Evolutionary conservation across 352 stramenopile genomes (phyloP).

Genomic region (Phytophthora fragariaefolia): DNA sequence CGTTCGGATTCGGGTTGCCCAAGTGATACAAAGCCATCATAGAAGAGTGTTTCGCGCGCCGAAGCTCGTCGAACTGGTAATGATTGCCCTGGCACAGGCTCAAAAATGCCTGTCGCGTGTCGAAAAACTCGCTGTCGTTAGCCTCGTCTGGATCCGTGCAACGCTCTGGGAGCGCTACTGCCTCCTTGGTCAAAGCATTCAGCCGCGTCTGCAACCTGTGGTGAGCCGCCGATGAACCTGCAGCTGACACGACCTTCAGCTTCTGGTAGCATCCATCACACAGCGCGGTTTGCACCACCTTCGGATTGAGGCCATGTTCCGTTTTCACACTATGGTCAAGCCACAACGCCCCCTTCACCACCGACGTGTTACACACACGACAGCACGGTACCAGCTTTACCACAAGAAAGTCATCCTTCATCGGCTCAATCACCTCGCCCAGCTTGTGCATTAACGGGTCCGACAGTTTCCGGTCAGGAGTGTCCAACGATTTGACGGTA

Average conservation of each 20-base stretch:
- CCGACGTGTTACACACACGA: slow-evolving; percentile 75
- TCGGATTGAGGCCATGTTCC: slow-evolving; percentile 64
- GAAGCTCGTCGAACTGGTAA: slow-evolving; percentile 99
- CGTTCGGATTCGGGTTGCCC: slow-evolving; percentile 94
- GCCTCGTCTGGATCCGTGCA: slow-evolving; percentile 82
- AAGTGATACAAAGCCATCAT: slow-evolving; percentile 99
- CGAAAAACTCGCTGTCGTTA: slow-evolving; percentile 93
- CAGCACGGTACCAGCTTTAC: slow-evolving; percentile 89
- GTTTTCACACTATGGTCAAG: slow-evolving; percentile 70
- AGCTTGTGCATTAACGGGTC: slow-evolving; percentile 89
- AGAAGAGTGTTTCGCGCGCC: slow-evolving; percentile 98
- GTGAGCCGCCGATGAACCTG: slow-evolving; percentile 41
- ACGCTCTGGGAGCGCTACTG: slow-evolving; percentile 69
- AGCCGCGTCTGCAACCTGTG: slow-evolving; percentile 57
- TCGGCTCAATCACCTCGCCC: slow-evolving; percentile 87
- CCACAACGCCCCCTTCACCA: slow-evolving; percentile 76
- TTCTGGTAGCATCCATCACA: slow-evolving; percentile 87
- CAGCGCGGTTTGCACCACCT: slow-evolving; percentile 73
- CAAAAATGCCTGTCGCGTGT: slow-evolving; percentile 98
- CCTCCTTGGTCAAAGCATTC: slow-evolving; percentile 59
- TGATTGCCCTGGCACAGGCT: slow-evolving; percentile 97
- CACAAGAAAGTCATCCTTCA: slow-evolving; percentile 92
- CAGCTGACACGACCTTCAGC: slow-evolving; percentile 43
- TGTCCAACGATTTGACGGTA: slow-evolving; percentile 67
- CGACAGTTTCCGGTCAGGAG: slow-evolving; percentile 66